Evolutionary conservation across 352 stramenopile genomes (phyloP).

Genomic region (Phytopythium vexans): DNA sequence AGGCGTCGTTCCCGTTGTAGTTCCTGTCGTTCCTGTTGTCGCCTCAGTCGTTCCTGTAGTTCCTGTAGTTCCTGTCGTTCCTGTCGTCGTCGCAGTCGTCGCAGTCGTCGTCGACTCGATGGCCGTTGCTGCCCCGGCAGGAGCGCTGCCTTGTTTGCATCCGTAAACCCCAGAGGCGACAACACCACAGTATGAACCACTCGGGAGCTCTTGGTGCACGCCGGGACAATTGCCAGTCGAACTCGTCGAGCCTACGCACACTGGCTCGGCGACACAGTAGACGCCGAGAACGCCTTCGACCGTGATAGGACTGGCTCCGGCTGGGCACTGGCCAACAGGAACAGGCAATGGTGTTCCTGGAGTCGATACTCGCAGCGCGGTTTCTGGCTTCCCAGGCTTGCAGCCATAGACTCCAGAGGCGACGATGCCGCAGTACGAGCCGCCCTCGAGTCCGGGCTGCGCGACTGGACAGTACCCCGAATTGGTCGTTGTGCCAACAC

Average conservation of each 20-base stretch:
- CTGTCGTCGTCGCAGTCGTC: neutral
- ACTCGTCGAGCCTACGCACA: conserved; percentile 13
- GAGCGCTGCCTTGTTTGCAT: conserved; percentile 7
- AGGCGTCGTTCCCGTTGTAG: neutral
- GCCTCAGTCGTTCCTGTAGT: conserved; percentile 1
- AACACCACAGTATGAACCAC: conserved; percentile 16
- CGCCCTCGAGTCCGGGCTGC: conserved; percentile 4
- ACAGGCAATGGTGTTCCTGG: neutral
- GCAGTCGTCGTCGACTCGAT: neutral
- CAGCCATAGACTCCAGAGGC: conserved; percentile 7
- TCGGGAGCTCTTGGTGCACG: conserved; percentile 8
- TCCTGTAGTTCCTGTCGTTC: neutral
- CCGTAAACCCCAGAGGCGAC: conserved; percentile 27
- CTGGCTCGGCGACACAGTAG: conserved; percentile 16
- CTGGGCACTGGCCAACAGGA: neutral
- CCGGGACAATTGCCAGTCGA: conserved; percentile 11
- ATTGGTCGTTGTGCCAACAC: conserved; percentile 2
- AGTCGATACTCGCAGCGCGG: neutral
- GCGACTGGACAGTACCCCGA: conserved; percentile 4
- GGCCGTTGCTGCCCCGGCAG: neutral
- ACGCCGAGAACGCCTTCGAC: conserved; percentile 12
- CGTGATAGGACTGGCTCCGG: conserved; percentile 19
- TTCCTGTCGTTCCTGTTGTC: neutral
- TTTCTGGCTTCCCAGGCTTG: neutral
- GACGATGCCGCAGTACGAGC: conserved; percentile 10